These are phyloP conservation scores for Suillus clintonianus DNA, from an alignment of 768 basidiomycete species.

Conservation along the genomic window DNA sequence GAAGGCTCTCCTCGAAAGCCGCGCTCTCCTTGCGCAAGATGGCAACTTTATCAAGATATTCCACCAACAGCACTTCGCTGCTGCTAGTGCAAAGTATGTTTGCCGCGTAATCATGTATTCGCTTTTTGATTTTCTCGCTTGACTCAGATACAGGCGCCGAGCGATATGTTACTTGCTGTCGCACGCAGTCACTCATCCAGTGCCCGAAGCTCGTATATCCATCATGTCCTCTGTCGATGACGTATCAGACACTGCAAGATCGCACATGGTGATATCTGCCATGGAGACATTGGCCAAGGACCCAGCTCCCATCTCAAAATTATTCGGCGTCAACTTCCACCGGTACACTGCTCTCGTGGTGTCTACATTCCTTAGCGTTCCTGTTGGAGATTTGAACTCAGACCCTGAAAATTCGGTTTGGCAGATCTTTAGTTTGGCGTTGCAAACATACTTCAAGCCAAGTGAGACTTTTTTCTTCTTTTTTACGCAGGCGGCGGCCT, in stretches of 20 bases:
- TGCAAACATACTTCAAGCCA: conserved; percentile 47
- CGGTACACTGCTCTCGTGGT: conserved; percentile 36
- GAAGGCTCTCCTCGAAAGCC: conserved; percentile 46
- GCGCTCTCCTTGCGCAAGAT: conserved; percentile 64
- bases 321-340: conserved; percentile 41
- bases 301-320: conserved; percentile 25
- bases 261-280: conserved; percentile 60
- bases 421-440: conserved; percentile 46
- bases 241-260: conserved; percentile 44
- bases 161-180: conserved; percentile 79
- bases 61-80: conserved; percentile 57
- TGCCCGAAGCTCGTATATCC: conserved; percentile 47
- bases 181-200: conserved; percentile 64
- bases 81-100: conserved; percentile 50
- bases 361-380: conserved; percentile 54
- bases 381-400: conserved; percentile 47
- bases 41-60: conserved; percentile 55
- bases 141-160: conserved; percentile 63
- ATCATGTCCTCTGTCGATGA: conserved; percentile 51
- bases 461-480: conserved; percentile 36
- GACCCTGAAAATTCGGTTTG: conserved; percentile 43
- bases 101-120: conserved; percentile 20
- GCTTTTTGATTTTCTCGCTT: background rate
- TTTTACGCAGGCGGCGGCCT: background rate
- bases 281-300: conserved; percentile 42